Evolutionary conservation across 2,329 filamentous ascomycete species (phyloP), one percentile per base, ranked within the genome.

Genomic region (Penicillium sp.): DNA sequence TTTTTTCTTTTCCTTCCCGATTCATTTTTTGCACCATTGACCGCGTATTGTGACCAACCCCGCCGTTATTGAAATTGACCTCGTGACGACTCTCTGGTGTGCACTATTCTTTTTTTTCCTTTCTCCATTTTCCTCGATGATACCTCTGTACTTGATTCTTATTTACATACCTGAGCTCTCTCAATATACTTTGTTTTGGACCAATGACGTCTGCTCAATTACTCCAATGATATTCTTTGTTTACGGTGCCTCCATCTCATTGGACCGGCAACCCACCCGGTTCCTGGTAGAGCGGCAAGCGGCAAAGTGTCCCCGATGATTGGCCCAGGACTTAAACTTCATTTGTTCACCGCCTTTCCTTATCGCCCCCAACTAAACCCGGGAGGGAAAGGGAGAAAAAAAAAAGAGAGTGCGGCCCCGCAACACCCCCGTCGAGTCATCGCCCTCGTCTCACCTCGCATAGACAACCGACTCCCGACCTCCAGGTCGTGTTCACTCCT

Each of bases 291-390:
- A 11, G 29, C 29, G 29, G 29, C 29, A 32, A 32, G 29, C 29
- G 28, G 29, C 28, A n/a, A 28, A 28, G 25, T 25, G 13, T 35
- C n/a, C 9, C 32, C 26, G 12, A 5, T 41, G 40, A 61, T 62
- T 62, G 60, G 61, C 13, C 40, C 4, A 28, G 45, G 36, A 36
- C 26, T 29, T 32, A 38, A 46, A 3, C 4, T 55, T 66, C 66
- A 66, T 66, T 63, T 50, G 28, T 56, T 67, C 64, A 68, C 66
- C 66, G 66, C 65, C 65, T 55, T 61, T 59, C 56, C 26, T 60
- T 63, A 56, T 55, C 55, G 38, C 47, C 53, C 58, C 52, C 49
- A 49, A 29, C 39, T 50, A 51, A 51, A 48, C 24, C 37, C 50
- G 52, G 56, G 49, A 39, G 46, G 48, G 54, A 53, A 53, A 52